These are phyloP conservation scores for Albophoma yamanashiensis DNA, from an alignment of 2,329 filamentous ascomycete species.

Conservation along the genomic window DNA sequence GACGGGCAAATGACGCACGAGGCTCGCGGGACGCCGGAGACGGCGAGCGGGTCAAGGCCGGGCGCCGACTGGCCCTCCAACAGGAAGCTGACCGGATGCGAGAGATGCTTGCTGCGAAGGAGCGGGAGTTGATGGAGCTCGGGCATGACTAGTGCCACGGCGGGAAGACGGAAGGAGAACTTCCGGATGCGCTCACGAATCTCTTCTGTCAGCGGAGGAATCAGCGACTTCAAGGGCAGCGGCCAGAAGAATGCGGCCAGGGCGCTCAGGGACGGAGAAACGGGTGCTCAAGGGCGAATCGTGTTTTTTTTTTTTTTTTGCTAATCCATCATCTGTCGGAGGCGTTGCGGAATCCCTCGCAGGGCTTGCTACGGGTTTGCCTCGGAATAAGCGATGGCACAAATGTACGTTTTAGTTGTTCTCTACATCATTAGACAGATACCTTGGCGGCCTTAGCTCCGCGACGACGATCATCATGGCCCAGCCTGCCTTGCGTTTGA, in stretches of 20 bases:
- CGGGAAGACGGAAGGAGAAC: slow-evolving; percentile 7
- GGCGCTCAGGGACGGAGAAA: background rate
- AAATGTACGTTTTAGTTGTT: background rate
- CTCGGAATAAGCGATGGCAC: background rate
- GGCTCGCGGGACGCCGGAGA: slow-evolving; percentile 24
- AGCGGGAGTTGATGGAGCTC: slow-evolving; percentile 49
- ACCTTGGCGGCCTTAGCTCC: background rate
- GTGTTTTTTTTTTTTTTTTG: background rate
- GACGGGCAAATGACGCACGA: slow-evolving; percentile 1
- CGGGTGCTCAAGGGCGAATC: background rate
- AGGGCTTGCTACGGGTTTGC: background rate
- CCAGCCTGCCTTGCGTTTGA: background rate
- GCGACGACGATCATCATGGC: background rate
- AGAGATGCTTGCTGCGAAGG: slow-evolving; percentile 60
- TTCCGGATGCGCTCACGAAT: slow-evolving; percentile 13
- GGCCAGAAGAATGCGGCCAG: background rate
- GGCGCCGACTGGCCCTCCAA: slow-evolving; percentile 55
- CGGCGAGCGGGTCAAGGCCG: slow-evolving; percentile 43
- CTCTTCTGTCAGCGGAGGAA: slow-evolving; percentile 6
- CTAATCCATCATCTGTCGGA: background rate
- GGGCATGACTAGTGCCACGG: slow-evolving; percentile 9
- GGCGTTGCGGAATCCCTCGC: background rate
- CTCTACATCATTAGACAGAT: background rate
- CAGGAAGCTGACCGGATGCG: slow-evolving; percentile 69
- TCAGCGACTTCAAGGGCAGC: background rate